These are phyloP conservation scores for Sarocladium brachiariae DNA, from an alignment of 2,329 filamentous ascomycete genomes.

Conservation along the genomic window DNA sequence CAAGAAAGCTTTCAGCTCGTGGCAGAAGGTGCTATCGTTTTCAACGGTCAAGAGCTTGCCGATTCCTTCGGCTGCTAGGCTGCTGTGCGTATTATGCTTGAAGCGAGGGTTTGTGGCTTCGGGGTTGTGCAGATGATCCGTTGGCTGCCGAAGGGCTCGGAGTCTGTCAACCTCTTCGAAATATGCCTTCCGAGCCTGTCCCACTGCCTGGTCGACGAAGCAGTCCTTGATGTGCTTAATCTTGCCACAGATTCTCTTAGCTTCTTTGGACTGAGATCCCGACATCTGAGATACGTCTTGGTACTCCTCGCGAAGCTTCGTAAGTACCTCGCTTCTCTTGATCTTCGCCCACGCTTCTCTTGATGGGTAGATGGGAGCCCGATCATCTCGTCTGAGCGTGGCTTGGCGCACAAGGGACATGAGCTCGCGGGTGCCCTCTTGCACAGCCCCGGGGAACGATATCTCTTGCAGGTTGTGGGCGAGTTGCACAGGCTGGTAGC, in stretches of 20 bases:
- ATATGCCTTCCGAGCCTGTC: background rate
- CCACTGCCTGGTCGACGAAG: background rate
- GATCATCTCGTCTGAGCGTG: background rate
- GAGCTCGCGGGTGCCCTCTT: background rate
- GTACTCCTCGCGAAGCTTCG: background rate
- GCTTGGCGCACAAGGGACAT: background rate
- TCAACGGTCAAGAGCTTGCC: background rate
- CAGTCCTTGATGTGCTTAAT: background rate
- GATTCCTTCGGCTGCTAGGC: background rate
- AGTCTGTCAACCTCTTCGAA: background rate
- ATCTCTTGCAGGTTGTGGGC: background rate
- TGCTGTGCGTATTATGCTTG: background rate
- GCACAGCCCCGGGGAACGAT: background rate
- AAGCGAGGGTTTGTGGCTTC: background rate
- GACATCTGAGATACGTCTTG: background rate
- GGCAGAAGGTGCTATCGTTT: background rate
- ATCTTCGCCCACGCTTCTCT: background rate
- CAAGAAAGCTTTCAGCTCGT: background rate
- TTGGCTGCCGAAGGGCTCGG: background rate
- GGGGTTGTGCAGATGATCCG: background rate
- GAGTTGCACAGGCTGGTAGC: background rate
- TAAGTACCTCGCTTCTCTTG: background rate
- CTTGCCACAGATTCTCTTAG: background rate
- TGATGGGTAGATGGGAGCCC: background rate
- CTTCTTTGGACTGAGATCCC: background rate